A percentile compares a stretch with the other conserved stretches of the same genome.
These are phyloP conservation scores for Starmerella etchellsii DNA, from an alignment of 805 yeast species.

Conservation along the genomic window DNA sequence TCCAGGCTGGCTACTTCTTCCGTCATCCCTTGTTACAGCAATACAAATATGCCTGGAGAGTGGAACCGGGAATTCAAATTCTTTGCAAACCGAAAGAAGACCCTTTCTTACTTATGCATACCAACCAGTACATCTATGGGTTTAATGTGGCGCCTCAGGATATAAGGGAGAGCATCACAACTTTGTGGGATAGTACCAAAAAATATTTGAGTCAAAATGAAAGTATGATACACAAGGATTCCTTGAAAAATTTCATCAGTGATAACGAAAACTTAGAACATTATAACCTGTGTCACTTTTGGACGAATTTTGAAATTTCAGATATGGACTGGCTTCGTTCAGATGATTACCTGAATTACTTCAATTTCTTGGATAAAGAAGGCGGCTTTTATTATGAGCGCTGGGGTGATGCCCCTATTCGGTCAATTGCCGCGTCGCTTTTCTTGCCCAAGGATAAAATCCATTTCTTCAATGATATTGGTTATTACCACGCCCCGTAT, in stretches of 20 bases:
- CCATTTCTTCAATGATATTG: conserved; percentile 70
- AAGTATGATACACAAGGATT: conserved; percentile 41
- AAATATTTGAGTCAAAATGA: conserved; percentile 36
- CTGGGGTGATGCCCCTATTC: conserved; percentile 94
- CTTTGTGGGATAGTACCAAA: conserved; percentile 47
- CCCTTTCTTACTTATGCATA: conserved; percentile 46
- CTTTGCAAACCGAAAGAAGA: conserved; percentile 53
- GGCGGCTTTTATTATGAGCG: conserved; percentile 94
- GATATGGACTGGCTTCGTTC: conserved; percentile 62
- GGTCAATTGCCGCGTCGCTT: conserved; percentile 69
- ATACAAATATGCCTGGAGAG: conserved; percentile 66
- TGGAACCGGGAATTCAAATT: conserved; percentile 54
- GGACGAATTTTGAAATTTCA: conserved; percentile 81
- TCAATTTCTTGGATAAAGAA: conserved; percentile 57
- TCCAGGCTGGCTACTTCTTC: conserved; percentile 62
- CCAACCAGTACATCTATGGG: conserved; percentile 46
- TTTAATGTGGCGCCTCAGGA: conserved; percentile 57
- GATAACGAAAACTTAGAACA: conserved; percentile 47
- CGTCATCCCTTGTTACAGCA: conserved; percentile 42
- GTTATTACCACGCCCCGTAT: conserved; percentile 53
- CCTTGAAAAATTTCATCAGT: conserved; percentile 55
- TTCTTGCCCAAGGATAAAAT: conserved; percentile 57
- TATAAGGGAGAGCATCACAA: conserved; percentile 45
- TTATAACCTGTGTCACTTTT: conserved; percentile 76
- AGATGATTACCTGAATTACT: conserved; percentile 56